phyloP scores from a whole-genome alignment of 306 rosid genomes.

The Cyclanthera cordifolia region DNA sequence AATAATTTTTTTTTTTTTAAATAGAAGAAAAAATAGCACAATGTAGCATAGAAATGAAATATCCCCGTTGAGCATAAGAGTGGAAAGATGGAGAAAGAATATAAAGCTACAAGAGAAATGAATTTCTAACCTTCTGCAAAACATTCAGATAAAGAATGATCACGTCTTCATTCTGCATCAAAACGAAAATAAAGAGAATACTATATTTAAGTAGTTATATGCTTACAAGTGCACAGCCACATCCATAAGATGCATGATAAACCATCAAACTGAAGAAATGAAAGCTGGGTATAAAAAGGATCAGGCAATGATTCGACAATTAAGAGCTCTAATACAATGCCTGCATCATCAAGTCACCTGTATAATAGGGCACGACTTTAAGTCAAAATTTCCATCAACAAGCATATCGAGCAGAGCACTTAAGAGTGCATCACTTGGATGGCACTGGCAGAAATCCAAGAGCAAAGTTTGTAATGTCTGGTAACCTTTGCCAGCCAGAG shows the following conservation, averaged over 20 bases:
- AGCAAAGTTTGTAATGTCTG: constrained; percentile 85
- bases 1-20: too few species aligned
- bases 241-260: neutral
- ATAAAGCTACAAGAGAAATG: constrained; percentile 20
- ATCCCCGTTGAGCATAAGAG: neutral
- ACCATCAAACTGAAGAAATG: constrained; percentile 7
- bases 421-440: constrained; percentile 64
- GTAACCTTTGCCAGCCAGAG: constrained; percentile 91
- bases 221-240: neutral
- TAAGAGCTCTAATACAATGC: constrained; percentile 17
- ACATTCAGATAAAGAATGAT: constrained; percentile 60
- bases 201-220: neutral
- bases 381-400: constrained; percentile 81
- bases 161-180: constrained; percentile 82
- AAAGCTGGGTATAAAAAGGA: neutral
- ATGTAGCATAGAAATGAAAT: neutral
- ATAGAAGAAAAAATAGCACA: neutral
- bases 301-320: constrained; percentile 16
- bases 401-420: constrained; percentile 85
- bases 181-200: constrained; percentile 5
- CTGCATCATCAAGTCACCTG: constrained; percentile 48
- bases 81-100: neutral
- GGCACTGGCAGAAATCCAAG: constrained; percentile 72
- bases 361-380: constrained; percentile 57
- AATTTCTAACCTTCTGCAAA: constrained; percentile 72